Conservation (phyloP, 2,329 filamentous ascomycete genomes). For the Epichloe brachyelytri region DNA sequence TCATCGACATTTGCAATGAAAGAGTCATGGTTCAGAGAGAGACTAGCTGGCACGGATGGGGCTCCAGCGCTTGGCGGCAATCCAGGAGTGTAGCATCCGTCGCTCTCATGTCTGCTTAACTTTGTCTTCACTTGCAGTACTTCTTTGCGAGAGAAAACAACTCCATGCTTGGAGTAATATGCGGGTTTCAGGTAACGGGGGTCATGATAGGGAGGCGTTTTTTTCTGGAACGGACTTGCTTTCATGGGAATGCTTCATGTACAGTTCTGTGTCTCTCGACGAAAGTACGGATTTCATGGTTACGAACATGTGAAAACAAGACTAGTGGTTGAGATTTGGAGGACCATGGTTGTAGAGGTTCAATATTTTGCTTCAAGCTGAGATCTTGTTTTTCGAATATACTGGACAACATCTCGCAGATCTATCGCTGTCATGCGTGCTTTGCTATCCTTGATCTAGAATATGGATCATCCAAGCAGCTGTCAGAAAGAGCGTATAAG, state of each 20-base stretch:
- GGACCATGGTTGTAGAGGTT: neutral
- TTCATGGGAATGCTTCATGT: neutral
- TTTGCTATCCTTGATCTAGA: too few relatives aligned
- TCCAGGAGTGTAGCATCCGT: constrained; percentile 10
- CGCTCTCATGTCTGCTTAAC: neutral
- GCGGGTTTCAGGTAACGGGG: neutral
- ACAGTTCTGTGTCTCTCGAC: neutral
- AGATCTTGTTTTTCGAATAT: too few relatives aligned
- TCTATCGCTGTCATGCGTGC: too few relatives aligned
- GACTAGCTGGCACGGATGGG: constrained; percentile 25
- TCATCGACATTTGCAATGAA: constrained; percentile 57
- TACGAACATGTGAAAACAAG: neutral
- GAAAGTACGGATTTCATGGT: neutral
- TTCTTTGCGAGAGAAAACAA: neutral
- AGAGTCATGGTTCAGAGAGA: constrained; percentile 49
- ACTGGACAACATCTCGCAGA: too few relatives aligned
- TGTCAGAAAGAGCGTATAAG: too few relatives aligned
- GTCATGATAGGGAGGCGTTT: neutral
- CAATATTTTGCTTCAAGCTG: too few relatives aligned
- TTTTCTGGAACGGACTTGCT: neutral
- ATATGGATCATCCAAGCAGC: too few relatives aligned
- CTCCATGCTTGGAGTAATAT: neutral
- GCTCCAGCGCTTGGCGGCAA: constrained; percentile 14
- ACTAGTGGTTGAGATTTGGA: neutral
- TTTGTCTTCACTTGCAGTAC: neutral